phyloP scores from a whole-genome alignment of 495 filamentous ascomycete species.

The Elasticomyces elasticus region DNA sequence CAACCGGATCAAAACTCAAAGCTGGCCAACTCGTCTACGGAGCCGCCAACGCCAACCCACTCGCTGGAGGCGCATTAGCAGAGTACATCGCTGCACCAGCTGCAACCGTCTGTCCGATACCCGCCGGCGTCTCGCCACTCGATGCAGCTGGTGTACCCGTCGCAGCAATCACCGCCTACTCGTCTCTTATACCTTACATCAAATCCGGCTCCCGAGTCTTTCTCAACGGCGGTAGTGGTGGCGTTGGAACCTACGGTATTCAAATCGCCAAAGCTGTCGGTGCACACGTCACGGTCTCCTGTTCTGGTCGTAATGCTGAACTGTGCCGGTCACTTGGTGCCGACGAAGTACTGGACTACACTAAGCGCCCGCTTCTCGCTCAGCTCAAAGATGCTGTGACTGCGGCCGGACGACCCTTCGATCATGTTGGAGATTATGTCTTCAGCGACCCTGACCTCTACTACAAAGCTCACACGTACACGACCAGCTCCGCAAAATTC shows the following conservation, averaged over 20 bases:
- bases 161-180: constrained; percentile 50
- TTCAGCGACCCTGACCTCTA: constrained; percentile 17
- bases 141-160: constrained; percentile 45
- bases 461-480: constrained; percentile 22
- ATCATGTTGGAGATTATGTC: constrained; percentile 25
- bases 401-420: constrained; percentile 19
- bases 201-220: constrained; percentile 48
- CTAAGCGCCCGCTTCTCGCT: constrained; percentile 11
- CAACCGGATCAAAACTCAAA: constrained; percentile 34
- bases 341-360: constrained; percentile 26
- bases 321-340: constrained; percentile 29
- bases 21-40: constrained; percentile 54
- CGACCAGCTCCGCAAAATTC: constrained; percentile 17
- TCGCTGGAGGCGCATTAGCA: constrained; percentile 42
- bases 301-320: constrained; percentile 48
- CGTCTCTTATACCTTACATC: constrained; percentile 46
- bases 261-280: constrained; percentile 57
- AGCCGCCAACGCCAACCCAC: constrained; percentile 23
- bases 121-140: constrained; percentile 42
- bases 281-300: constrained; percentile 51
- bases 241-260: constrained; percentile 51
- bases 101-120: constrained; percentile 27
- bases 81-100: constrained; percentile 44
- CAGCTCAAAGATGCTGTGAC: constrained; percentile 25
- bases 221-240: constrained; percentile 59